Percentiles rank a stretch among this genome's conserved stretches.
Evolutionary conservation across 208 protist genomes (phyloP).

Genomic region (Leishmania turanica): DNA sequence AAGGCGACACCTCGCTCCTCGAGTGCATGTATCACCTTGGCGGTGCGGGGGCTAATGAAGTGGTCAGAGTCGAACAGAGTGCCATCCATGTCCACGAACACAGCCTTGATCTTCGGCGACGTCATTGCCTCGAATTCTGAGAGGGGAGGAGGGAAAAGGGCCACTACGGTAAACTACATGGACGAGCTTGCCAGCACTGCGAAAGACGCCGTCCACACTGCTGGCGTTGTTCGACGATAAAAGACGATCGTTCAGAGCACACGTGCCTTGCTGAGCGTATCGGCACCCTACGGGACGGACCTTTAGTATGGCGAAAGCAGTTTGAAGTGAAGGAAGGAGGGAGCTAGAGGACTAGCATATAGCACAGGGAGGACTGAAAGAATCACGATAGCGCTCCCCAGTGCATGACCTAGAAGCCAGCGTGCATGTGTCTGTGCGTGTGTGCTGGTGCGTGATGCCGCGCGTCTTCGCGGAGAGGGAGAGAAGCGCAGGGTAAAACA

Average conservation of each 20-base stretch:
- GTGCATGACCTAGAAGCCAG: neutral
- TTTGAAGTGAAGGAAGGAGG: neutral
- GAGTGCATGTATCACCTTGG: conserved; percentile 33
- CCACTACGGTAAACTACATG: neutral
- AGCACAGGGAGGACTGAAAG: neutral
- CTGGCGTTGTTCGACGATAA: neutral
- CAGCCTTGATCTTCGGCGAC: conserved; percentile 14
- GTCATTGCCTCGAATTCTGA: neutral
- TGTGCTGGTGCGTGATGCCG: neutral
- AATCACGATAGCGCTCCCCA: neutral
- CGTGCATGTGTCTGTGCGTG: neutral
- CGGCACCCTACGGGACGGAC: neutral
- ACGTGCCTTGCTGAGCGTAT: neutral
- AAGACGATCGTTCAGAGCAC: neutral
- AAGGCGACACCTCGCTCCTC: conserved; percentile 30
- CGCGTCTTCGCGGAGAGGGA: neutral
- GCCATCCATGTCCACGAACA: conserved; percentile 66
- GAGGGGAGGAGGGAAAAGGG: neutral
- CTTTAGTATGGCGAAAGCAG: neutral
- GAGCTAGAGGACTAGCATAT: neutral
- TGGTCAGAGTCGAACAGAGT: conserved; percentile 56
- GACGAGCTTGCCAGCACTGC: neutral
- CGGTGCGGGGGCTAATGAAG: conserved; percentile 35
- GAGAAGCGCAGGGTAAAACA: neutral
- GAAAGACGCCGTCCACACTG: neutral